phyloP scores from a whole-genome alignment of 2,329 filamentous ascomycete species.

The Colletotrichum cereale region DNA sequence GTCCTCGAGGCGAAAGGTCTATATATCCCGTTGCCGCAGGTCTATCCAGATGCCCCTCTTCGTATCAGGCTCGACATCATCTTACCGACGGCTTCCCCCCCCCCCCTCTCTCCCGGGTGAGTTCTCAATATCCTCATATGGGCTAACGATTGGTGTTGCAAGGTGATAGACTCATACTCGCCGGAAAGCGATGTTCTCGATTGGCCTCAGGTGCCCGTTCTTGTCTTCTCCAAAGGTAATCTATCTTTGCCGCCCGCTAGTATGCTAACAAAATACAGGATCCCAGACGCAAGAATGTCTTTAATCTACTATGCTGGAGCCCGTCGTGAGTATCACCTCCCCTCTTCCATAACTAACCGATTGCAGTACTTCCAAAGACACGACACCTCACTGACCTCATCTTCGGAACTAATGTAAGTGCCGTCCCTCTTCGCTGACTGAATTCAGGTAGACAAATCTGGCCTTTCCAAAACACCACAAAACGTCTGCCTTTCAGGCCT shows the following conservation, averaged over 20 bases:
- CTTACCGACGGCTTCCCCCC: not conserved
- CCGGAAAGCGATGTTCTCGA: too few relatives aligned
- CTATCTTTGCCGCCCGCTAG: too few relatives aligned
- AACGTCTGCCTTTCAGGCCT: too few relatives aligned
- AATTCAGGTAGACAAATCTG: not conserved
- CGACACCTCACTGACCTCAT: not conserved
- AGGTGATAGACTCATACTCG: not conserved
- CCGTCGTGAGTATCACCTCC: not conserved
- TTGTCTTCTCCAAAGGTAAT: not conserved
- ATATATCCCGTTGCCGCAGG: not conserved
- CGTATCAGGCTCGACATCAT: not conserved
- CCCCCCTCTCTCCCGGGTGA: not conserved
- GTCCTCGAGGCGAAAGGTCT: not conserved
- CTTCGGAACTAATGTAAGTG: not conserved
- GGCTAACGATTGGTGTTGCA: not conserved
- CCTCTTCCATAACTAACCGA: not conserved
- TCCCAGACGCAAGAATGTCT: too few relatives aligned
- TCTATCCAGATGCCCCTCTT: rapidly evolving
- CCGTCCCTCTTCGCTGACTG: not conserved
- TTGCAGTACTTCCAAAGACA: not conserved
- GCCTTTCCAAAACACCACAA: too few relatives aligned
- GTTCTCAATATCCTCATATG: not conserved
- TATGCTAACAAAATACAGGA: not conserved
- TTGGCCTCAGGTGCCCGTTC: too few relatives aligned
- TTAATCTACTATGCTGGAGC: not conserved